Evolutionary conservation across 2,329 filamentous ascomycete genomes (phyloP).

Genomic region (Ilyonectria sp.): DNA sequence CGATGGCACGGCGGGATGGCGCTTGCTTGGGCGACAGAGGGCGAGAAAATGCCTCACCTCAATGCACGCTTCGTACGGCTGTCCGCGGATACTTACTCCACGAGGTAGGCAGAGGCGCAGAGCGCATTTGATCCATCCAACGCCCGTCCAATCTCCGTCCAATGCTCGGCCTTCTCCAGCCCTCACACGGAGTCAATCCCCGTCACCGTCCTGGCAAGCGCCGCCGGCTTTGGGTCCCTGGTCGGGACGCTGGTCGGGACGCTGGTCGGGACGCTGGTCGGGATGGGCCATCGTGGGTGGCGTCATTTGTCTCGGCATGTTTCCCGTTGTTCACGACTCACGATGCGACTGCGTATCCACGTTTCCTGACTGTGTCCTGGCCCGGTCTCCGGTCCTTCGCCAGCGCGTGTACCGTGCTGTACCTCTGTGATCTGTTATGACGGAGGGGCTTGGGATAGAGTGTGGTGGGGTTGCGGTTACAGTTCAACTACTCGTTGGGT

Average conservation of each 20-base stretch:
- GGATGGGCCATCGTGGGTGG: conserved; percentile 35
- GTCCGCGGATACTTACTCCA: conserved; percentile 23
- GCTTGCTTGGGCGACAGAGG: conserved; percentile 24
- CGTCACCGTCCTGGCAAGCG: conserved; percentile 29
- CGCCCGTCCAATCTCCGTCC: conserved; percentile 2
- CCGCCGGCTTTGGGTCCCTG: conserved; percentile 15
- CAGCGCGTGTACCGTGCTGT: conserved; percentile 13
- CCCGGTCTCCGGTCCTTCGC: background rate
- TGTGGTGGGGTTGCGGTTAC: conserved; percentile 12
- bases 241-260: background rate
- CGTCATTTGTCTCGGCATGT: conserved; percentile 39
- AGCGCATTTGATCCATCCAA: conserved; percentile 33
- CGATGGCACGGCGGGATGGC: conserved; percentile 20
- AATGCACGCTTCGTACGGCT: conserved; percentile 10
- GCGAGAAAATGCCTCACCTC: conserved; percentile 34
- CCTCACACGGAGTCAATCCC: background rate
- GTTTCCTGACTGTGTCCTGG: background rate
- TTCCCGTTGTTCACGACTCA: conserved; percentile 31
- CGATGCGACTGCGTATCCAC: conserved; percentile 21
- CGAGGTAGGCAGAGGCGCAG: conserved; percentile 18
- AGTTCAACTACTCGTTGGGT: background rate
- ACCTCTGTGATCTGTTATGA: conserved; percentile 4
- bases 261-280: background rate
- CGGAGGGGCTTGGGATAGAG: conserved; percentile 17
- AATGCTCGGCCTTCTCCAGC: conserved; percentile 14